Evolutionary conservation across 2,329 filamentous ascomycete species (phyloP).

Genomic region (Bipolaris victoriae): DNA sequence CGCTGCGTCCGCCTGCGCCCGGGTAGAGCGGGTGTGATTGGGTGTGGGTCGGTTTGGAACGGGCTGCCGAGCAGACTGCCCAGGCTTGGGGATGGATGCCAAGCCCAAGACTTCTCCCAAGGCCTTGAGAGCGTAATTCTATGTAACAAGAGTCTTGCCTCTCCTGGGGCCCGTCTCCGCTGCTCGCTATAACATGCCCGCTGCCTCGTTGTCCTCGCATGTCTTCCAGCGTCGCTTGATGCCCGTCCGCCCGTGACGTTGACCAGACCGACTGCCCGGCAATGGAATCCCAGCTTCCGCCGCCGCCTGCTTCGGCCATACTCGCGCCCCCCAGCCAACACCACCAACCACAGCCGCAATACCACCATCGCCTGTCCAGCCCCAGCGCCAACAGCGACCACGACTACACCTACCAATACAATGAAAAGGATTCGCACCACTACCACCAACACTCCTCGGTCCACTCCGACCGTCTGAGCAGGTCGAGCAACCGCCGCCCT

Average conservation of each 20-base stretch:
- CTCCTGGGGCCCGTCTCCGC: constrained; percentile 41
- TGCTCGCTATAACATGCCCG: constrained; percentile 45
- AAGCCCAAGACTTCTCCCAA: constrained; percentile 43
- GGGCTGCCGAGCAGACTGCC: constrained; percentile 30
- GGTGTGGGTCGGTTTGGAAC: constrained; percentile 19
- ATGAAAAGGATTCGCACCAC: constrained; percentile 32
- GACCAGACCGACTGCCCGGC: constrained; percentile 23
- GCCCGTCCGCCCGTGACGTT: constrained; percentile 34
- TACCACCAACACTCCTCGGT: constrained; percentile 19
- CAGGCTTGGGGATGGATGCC: constrained; percentile 38
- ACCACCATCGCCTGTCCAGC: neutral
- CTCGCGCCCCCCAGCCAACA: constrained; percentile 24
- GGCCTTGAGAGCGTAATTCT: constrained; percentile 39
- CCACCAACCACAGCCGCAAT: neutral
- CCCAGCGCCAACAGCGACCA: constrained; percentile 8
- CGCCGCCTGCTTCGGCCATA: constrained; percentile 36
- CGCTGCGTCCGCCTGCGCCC: constrained; percentile 6
- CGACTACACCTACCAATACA: constrained; percentile 10
- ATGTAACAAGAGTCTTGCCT: constrained; percentile 45
- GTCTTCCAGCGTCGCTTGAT: constrained; percentile 31
- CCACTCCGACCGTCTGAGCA: constrained; percentile 30
- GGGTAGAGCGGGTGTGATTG: constrained; percentile 26
- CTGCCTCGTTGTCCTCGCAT: constrained; percentile 28
- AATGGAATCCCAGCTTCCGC: constrained; percentile 44
- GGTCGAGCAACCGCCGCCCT: constrained; percentile 29